A percentile compares a stretch with the other conserved stretches of the same genome.
phyloP scores from a whole-genome alignment of 2,329 filamentous ascomycete genomes.

The Knufia fluminis region DNA sequence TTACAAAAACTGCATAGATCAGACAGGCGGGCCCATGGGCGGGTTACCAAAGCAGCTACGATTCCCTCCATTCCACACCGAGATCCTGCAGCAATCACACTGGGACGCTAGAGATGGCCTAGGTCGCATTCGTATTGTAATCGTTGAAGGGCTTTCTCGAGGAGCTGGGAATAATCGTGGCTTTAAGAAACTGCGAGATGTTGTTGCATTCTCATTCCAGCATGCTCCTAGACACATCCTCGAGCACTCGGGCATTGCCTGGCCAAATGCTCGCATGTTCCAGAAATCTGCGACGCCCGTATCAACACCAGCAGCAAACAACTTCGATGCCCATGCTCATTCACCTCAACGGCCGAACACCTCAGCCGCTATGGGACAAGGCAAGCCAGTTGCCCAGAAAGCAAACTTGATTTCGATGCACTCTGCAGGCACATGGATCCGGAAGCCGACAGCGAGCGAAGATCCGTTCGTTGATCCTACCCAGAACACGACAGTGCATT shows the following conservation, averaged over 20 bases:
- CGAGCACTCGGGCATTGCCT: constrained; percentile 64
- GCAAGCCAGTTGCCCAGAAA: background rate
- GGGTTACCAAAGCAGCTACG: constrained; percentile 35
- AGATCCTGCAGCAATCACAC: constrained; percentile 57
- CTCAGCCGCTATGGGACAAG: constrained; percentile 18
- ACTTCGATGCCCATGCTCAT: constrained; percentile 51
- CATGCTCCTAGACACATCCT: constrained; percentile 69
- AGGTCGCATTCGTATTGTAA: constrained; percentile 66
- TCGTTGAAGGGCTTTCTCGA: constrained; percentile 59
- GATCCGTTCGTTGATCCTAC: constrained; percentile 9
- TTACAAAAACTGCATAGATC: too few relatives aligned
- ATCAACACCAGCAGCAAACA: constrained; percentile 34
- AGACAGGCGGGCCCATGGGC: background rate
- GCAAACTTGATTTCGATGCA: background rate
- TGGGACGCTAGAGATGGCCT: constrained; percentile 64
- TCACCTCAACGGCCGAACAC: constrained; percentile 43
- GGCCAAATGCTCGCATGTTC: constrained; percentile 65
- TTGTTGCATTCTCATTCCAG: constrained; percentile 74
- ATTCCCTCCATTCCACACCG: constrained; percentile 64
- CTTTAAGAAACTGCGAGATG: constrained; percentile 60
- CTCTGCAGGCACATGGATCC: constrained; percentile 17
- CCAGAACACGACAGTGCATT: constrained; percentile 4
- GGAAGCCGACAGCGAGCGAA: background rate
- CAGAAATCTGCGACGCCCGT: constrained; percentile 26
- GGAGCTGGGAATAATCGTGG: constrained; percentile 36